Evolutionary conservation across 1,284 basidiomycete genomes (phyloP).

Genomic region (Moesziomyces aphidis): DNA sequence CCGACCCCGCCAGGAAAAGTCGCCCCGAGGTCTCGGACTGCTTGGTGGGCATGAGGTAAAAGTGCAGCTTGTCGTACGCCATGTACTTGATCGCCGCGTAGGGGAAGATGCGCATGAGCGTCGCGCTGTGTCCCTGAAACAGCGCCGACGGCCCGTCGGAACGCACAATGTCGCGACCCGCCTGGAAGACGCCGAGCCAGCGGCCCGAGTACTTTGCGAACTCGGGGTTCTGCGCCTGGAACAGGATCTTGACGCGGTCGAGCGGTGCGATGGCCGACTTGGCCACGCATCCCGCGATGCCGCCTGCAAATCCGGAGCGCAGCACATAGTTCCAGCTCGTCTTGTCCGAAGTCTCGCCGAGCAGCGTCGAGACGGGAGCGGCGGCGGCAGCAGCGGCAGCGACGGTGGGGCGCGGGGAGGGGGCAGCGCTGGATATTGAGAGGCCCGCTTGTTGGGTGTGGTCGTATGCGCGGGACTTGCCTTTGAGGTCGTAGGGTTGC

Average conservation of each 20-base stretch:
- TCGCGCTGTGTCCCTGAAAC: conserved; percentile 95
- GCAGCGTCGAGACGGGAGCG: conserved; percentile 8
- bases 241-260: conserved; percentile 98
- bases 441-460: conserved; percentile 9
- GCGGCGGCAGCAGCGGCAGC: neutral
- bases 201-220: conserved; percentile 89
- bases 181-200: conserved; percentile 86
- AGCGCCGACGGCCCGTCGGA: conserved; percentile 81
- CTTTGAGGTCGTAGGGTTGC: conserved; percentile 22
- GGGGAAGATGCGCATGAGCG: conserved; percentile 81
- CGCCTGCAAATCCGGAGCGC: conserved; percentile 87
- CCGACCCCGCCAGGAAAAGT: conserved; percentile 88
- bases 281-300: conserved; percentile 91
- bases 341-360: conserved; percentile 70
- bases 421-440: conserved; percentile 14
- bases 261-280: conserved; percentile 97
- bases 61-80: conserved; percentile 90
- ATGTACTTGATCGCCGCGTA: conserved; percentile 99
- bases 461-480: conserved; percentile 33
- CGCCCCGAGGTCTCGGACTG: conserved; percentile 81
- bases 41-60: conserved; percentile 83
- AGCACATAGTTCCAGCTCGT: conserved; percentile 79
- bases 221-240: conserved; percentile 96
- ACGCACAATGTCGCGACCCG: conserved; percentile 82
- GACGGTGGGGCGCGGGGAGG: neutral